These are phyloP conservation scores for Phaeosphaeriaceae sp. DNA, from an alignment of 2,329 filamentous ascomycete genomes.

Conservation along the genomic window DNA sequence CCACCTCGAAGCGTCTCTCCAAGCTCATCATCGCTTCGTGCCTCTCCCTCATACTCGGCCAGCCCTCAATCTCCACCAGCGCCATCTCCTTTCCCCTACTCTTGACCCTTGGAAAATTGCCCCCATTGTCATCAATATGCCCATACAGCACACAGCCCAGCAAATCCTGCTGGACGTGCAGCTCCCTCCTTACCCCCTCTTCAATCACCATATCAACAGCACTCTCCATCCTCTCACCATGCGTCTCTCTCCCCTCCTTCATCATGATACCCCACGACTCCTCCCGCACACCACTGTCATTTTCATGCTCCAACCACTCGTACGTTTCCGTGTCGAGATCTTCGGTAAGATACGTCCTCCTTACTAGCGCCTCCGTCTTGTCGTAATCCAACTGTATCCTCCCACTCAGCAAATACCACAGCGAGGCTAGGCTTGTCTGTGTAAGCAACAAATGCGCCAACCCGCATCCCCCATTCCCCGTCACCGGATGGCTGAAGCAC, in stretches of 20 bases:
- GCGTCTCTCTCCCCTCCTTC: slow-evolving; percentile 56
- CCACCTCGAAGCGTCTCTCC: slow-evolving; percentile 6
- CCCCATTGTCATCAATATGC: slow-evolving; percentile 38
- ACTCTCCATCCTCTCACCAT: slow-evolving; percentile 63
- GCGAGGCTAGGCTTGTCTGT: slow-evolving; percentile 55
- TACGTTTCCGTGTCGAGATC: slow-evolving; percentile 26
- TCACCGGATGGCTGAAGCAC: slow-evolving; percentile 69
- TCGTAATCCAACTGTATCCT: slow-evolving; percentile 55
- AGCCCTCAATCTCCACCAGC: background rate
- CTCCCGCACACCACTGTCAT: slow-evolving; percentile 24
- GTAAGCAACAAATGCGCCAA: slow-evolving; percentile 59
- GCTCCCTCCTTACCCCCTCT: slow-evolving; percentile 61
- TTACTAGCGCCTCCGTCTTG: slow-evolving; percentile 15
- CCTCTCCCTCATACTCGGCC: slow-evolving; percentile 5
- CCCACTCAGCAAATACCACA: slow-evolving; percentile 56
- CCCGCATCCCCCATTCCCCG: slow-evolving; percentile 55
- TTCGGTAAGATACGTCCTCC: slow-evolving; percentile 24
- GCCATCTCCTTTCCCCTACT: background rate
- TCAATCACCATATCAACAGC: slow-evolving; percentile 47
- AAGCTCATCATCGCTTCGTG: slow-evolving; percentile 2
- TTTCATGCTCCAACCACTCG: slow-evolving; percentile 31
- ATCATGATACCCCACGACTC: slow-evolving; percentile 46
- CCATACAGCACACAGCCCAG: slow-evolving; percentile 69
- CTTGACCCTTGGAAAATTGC: background rate
- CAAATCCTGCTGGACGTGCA: slow-evolving; percentile 63